Conservation (phyloP, 2,329 filamentous ascomycete species). For the Elsinoe perseae region DNA sequence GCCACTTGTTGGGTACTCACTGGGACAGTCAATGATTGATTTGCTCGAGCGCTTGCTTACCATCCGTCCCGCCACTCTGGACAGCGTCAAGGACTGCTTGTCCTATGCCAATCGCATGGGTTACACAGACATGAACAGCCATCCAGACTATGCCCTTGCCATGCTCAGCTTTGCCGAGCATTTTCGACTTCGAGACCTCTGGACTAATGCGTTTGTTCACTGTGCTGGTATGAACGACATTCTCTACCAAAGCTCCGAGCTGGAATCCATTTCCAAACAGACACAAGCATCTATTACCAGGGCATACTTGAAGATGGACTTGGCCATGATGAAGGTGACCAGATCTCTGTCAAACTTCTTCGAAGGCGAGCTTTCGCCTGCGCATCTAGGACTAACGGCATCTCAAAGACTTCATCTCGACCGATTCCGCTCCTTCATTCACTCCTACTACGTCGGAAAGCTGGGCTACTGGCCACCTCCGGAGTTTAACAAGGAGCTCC, state of each 20-base stretch:
- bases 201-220: slow-evolving; percentile 66
- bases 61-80: slow-evolving; percentile 27
- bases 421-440: slow-evolving; percentile 61
- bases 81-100: slow-evolving; percentile 56
- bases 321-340: slow-evolving; percentile 51
- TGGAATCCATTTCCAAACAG: slow-evolving; percentile 43
- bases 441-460: slow-evolving; percentile 57
- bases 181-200: slow-evolving; percentile 56
- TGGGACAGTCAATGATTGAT: slow-evolving; percentile 56
- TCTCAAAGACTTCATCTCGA: slow-evolving; percentile 61
- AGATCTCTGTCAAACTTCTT: slow-evolving; percentile 59
- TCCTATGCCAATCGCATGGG: slow-evolving; percentile 61
- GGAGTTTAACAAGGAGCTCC: slow-evolving; percentile 51
- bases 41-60: slow-evolving; percentile 57
- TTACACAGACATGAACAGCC: slow-evolving; percentile 59
- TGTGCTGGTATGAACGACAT: slow-evolving; percentile 68
- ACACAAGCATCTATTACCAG: slow-evolving; percentile 60
- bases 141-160: slow-evolving; percentile 61
- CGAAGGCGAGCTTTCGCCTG: slow-evolving; percentile 60
- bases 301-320: slow-evolving; percentile 57
- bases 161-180: slow-evolving; percentile 60
- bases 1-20: slow-evolving; percentile 58
- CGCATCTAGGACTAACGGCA: slow-evolving; percentile 55
- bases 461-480: slow-evolving; percentile 66
- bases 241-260: slow-evolving; percentile 51